These are phyloP conservation scores for Thalia dealbata DNA, from an alignment of 176 grass and related monocot species.

Conservation along the genomic window DNA sequence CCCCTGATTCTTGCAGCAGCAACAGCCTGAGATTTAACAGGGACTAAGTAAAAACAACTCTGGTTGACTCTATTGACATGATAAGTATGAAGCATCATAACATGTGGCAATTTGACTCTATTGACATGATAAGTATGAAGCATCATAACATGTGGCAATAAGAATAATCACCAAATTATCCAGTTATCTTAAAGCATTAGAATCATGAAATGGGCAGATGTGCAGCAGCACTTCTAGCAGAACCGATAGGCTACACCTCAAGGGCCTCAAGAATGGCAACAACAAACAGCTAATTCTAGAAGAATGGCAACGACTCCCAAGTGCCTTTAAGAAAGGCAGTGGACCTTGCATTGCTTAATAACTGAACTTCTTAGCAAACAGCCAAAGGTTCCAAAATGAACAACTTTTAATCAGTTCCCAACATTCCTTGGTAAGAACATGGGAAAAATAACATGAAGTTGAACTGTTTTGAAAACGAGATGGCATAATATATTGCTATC, in stretches of 20 bases:
- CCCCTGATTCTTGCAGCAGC: conserved; percentile 82
- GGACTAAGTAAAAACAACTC: conserved; percentile 7
- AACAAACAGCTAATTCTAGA: neutral
- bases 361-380: no score
- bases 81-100: neutral
- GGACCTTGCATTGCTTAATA: no score
- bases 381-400: no score
- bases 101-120: neutral
- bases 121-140: neutral
- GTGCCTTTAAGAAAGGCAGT: no score
- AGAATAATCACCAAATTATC: conserved; percentile 1
- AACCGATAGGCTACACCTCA: no score
- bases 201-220: neutral
- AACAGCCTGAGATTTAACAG: conserved; percentile 47
- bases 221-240: no score
- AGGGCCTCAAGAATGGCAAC: no score
- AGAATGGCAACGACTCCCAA: neutral
- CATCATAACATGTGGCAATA: neutral
- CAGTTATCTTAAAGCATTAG: neutral
- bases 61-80: conserved; percentile 9
- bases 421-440: no score
- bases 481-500: no score
- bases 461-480: no score
- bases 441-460: no score
- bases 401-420: no score